Percentiles rank a stretch among this genome's conserved stretches.
phyloP scores from a whole-genome alignment of 2,329 filamentous ascomycete species.

The Amphichorda felina region DNA sequence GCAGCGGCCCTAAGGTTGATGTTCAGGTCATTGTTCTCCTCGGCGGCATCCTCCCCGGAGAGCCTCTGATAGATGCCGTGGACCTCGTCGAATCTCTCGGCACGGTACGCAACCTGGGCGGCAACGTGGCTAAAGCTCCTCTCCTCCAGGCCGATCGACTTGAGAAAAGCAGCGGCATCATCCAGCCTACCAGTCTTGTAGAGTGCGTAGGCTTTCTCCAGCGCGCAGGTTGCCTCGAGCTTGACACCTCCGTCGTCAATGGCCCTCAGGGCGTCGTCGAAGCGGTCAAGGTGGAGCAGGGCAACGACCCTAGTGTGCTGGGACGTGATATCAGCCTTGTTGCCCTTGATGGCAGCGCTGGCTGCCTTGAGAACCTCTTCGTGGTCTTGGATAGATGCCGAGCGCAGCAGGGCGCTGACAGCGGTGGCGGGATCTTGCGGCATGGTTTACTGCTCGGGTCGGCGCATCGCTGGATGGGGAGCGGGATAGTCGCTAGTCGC shows the following conservation, averaged over 20 bases:
- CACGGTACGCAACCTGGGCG: slow-evolving; percentile 61
- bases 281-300: slow-evolving; percentile 72
- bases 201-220: slow-evolving; percentile 72
- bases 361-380: slow-evolving; percentile 57
- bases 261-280: slow-evolving; percentile 60
- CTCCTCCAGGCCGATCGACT: slow-evolving; percentile 16
- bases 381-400: slow-evolving; percentile 54
- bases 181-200: slow-evolving; percentile 65
- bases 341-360: slow-evolving; percentile 48
- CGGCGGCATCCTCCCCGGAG: slow-evolving; percentile 28
- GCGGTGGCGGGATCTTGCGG: slow-evolving; percentile 33
- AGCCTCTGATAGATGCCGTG: slow-evolving; percentile 51
- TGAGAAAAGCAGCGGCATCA: slow-evolving; percentile 43
- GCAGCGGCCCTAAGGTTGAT: slow-evolving; percentile 66
- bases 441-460: slow-evolving; percentile 13
- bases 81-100: slow-evolving; percentile 60
- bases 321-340: slow-evolving; percentile 45
- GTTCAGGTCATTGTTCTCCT: slow-evolving; percentile 61
- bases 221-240: slow-evolving; percentile 46
- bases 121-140: slow-evolving; percentile 38
- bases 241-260: slow-evolving; percentile 51
- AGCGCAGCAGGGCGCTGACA: slow-evolving; percentile 41
- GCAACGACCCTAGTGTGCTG: slow-evolving; percentile 63
- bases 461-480: slow-evolving; percentile 9
- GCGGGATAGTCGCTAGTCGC: no score